Evolutionary conservation across 2,329 filamentous ascomycete species (phyloP), one percentile per base, ranked within the genome.

Genomic region (Ceratocystis papillata): DNA sequence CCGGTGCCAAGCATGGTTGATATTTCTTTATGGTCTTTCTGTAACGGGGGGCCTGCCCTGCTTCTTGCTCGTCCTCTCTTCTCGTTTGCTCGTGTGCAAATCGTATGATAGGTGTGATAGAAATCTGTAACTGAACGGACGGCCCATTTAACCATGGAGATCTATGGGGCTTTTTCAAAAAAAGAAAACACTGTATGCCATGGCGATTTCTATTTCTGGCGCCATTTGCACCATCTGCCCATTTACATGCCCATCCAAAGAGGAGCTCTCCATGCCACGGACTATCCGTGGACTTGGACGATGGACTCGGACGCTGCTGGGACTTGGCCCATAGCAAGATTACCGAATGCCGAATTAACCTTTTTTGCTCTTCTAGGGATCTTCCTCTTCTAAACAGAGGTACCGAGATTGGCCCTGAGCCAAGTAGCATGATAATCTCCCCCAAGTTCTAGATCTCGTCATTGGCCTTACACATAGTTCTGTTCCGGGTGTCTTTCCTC

Each of bases 251-350:
- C 53, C 53, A 59, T 33, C 53, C 53, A 59, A 59, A 37, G 53
- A 59, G 53, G 53, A 59, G 53, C 53, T n/a, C 28, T 17, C 28
- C 28, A 59, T 59, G 53, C 28, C 53, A 59, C 53, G 53, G 53
- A 59, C 53, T 59, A 59, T 25, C 53, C 53, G 28, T 59, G 28
- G 28, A 59, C 53, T 53, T 53, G 22, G 48, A 53, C 45, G 33
- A 12, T 55, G 50, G 22, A 55, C 50, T 55, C 22, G 45, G 17
- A n/a, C 48, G 25, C 12, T 57, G 20, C 4, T 59, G 28, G 28
- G 25, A 37, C 33, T 37, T 37, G 33, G 2, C 10, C 33, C 33
- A 37, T 3, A 37, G 33, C 33, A 25, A 37, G 53, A 59, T 59
- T 59, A 25, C 28, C 28, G 53, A 59, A 59, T 59, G 53, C 53